Evolutionary conservation across 2,329 filamentous ascomycete genomes (phyloP), one percentile per base, ranked within the genome.

Genomic region (Tricladium varicosporioides): DNA sequence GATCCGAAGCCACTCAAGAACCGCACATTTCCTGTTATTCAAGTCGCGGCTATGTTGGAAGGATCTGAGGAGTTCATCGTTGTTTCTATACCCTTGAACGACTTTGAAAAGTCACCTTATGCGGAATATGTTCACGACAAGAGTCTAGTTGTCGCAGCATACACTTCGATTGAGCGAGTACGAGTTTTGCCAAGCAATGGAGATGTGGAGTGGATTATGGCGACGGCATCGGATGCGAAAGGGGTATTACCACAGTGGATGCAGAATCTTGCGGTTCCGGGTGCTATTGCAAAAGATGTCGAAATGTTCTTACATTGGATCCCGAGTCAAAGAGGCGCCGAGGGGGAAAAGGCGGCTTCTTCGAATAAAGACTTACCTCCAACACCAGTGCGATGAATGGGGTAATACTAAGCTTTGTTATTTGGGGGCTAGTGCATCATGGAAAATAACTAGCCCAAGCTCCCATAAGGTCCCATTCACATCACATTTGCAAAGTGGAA

Each of bases 191-290:
- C 65, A 5, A 63, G 55, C 4, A 68, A 64, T n/a, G 73, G 74
- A 0, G 70, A 73, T 15, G 77, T 89, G 48, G 85, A 88, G 71
- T 94, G 89, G 89, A 76, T 87, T 57, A 92, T 93, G 87, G 87
- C 84, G 8, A 92, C 89, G 9, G 81, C 85, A 10, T 88, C 85
- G 58, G 82, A 92, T 69, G 89, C 89, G 0, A 78, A 79, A 53
- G 89, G 89, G 0, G 71, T 79, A 27, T 66, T 92, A 55, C 89
- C 89, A 0, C 75, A 79, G 69, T 85, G 78, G 76, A 69, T 87
- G 63, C 88, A 92, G 75, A 85, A 83, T 60, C 65, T 82, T 69
- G 83, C 80, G 2, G 76, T 89, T 49, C 82, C 85, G 1, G 79
- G 78, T 1, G 78, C 82, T 59, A 78, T 92, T 49, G 82, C 82